Percentiles rank a stretch among this genome's conserved stretches.
phyloP scores from a whole-genome alignment of 129 eudicot genomes.

The Oenanthe sinensis region DNA sequence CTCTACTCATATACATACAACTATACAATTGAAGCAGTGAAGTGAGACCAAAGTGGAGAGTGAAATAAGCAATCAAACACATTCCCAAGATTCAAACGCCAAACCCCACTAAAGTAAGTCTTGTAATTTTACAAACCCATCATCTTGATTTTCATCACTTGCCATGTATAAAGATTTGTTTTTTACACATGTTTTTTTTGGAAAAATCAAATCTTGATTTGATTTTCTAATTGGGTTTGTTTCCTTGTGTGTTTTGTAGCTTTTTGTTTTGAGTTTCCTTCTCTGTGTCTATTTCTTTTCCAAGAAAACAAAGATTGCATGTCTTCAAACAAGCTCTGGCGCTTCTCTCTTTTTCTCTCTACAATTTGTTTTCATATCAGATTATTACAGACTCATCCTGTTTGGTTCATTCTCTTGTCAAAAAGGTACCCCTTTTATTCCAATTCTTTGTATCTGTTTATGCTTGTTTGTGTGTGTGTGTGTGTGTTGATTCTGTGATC shows the following conservation, averaged over 20 bases:
- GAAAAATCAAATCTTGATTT: background rate
- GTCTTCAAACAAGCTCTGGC: slow-evolving; percentile 12
- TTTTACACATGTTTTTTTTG: background rate
- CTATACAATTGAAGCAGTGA: background rate
- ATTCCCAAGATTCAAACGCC: background rate
- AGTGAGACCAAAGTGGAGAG: background rate
- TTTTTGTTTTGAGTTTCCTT: background rate
- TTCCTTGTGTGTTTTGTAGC: slow-evolving; percentile 4
- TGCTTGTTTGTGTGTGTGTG: background rate
- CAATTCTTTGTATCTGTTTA: background rate
- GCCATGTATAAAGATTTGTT: background rate
- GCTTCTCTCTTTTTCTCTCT: slow-evolving; percentile 3
- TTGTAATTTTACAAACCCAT: background rate
- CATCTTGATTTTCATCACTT: slow-evolving; percentile 3
- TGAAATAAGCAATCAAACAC: background rate
- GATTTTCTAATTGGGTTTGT: background rate
- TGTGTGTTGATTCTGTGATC: background rate
- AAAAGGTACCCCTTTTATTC: slow-evolving; percentile 14
- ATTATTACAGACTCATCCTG: background rate
- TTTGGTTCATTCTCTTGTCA: slow-evolving; percentile 17
- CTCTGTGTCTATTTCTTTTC: background rate
- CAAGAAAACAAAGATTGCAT: background rate
- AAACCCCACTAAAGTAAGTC: background rate
- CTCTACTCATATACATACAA: background rate
- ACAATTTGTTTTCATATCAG: background rate